phyloP scores from a whole-genome alignment of 805 yeast species.

The Phaffomyces opuntiae region DNA sequence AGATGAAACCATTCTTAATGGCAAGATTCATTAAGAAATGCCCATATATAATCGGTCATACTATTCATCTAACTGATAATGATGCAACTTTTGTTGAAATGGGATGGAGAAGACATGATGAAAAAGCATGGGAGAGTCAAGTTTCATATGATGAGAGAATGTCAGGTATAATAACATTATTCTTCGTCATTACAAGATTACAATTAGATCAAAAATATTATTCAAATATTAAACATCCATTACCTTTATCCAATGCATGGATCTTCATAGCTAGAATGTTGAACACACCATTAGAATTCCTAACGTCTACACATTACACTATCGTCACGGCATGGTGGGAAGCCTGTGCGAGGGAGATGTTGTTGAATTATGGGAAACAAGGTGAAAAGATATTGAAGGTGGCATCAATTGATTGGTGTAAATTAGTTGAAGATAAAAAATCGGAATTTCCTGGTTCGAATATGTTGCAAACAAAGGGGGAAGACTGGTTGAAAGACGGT shows the following conservation, averaged over 20 bases:
- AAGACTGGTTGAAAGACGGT: slow-evolving; percentile 59
- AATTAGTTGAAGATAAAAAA: slow-evolving; percentile 39
- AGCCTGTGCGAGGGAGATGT: slow-evolving; percentile 53
- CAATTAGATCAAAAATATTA: slow-evolving; percentile 26
- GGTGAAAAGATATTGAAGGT: slow-evolving; percentile 52
- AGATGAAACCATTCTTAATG: slow-evolving; percentile 33
- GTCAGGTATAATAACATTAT: slow-evolving; percentile 78
- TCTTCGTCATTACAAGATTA: slow-evolving; percentile 63
- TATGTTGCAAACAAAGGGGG: slow-evolving; percentile 68
- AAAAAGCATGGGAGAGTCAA: slow-evolving; percentile 42
- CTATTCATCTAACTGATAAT: slow-evolving; percentile 59
- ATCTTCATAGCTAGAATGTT: slow-evolving; percentile 60
- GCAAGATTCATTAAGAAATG: slow-evolving; percentile 91
- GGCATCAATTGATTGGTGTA: slow-evolving; percentile 46
- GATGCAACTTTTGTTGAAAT: slow-evolving; percentile 74
- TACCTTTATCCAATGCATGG: slow-evolving; percentile 61
- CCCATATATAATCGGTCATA: slow-evolving; percentile 79
- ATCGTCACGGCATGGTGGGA: slow-evolving; percentile 91
- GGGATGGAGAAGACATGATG: slow-evolving; percentile 72
- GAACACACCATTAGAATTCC: slow-evolving; percentile 42
- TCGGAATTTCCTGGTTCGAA: slow-evolving; percentile 63
- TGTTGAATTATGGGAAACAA: slow-evolving; percentile 58
- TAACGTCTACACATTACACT: slow-evolving; percentile 65
- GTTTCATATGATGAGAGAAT: slow-evolving; percentile 77
- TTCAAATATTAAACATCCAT: slow-evolving; percentile 36